These are phyloP conservation scores for Priceomyces fermenticarens DNA, from an alignment of 805 yeast species.

Conservation along the genomic window DNA sequence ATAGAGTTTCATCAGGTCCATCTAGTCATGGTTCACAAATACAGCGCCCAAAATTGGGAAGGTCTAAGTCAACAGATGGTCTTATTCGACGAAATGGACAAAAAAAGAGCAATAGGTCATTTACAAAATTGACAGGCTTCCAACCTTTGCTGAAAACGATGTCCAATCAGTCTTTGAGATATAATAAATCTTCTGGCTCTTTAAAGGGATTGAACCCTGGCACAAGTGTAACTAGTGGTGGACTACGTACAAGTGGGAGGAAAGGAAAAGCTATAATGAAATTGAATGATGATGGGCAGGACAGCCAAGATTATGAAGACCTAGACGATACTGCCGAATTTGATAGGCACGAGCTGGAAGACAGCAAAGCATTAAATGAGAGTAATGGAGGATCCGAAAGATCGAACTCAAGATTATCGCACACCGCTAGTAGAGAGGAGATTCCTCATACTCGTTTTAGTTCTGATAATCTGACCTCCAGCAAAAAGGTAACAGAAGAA, in stretches of 20 bases:
- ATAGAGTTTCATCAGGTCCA: slow-evolving; percentile 6
- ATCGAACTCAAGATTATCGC: too few relatives aligned
- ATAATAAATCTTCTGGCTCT: slow-evolving; percentile 31
- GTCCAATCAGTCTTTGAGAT: slow-evolving; percentile 27
- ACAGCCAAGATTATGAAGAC: slow-evolving; percentile 38
- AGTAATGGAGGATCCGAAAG: too few relatives aligned
- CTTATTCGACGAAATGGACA: slow-evolving; percentile 22
- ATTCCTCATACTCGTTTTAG: too few relatives aligned
- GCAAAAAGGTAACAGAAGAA: too few relatives aligned
- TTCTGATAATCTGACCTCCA: too few relatives aligned
- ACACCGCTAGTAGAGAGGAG: too few relatives aligned
- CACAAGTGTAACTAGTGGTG: slow-evolving; percentile 14
- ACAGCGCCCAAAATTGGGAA: slow-evolving; percentile 27
- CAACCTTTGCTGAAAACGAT: slow-evolving; percentile 35
- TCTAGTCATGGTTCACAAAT: neutral
- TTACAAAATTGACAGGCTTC: slow-evolving; percentile 30
- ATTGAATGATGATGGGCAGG: slow-evolving; percentile 32
- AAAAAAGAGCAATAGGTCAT: slow-evolving; percentile 34
- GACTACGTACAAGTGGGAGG: slow-evolving; percentile 34
- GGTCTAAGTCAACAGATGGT: slow-evolving; percentile 43
- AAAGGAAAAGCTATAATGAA: slow-evolving; percentile 39
- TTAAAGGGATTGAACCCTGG: slow-evolving; percentile 25
- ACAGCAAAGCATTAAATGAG: too few relatives aligned
- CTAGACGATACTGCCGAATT: slow-evolving; percentile 16
- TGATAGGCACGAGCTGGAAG: too few relatives aligned